phyloP scores from a whole-genome alignment of 495 filamentous ascomycete species.

The Saxophila tyrrhenica region DNA sequence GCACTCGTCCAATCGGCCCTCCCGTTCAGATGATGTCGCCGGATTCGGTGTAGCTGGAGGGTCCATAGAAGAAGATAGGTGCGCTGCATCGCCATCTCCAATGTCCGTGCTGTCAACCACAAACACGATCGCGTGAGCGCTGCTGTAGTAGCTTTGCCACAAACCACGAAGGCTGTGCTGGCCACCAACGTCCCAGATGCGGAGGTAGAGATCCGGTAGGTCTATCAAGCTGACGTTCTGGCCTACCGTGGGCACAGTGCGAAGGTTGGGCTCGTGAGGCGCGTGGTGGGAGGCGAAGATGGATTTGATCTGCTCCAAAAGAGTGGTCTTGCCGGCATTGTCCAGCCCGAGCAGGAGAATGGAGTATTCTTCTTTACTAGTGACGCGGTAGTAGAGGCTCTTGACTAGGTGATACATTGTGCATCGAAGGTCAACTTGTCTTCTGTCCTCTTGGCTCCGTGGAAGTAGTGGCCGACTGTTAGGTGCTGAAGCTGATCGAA shows the following conservation, averaged over 20 bases:
- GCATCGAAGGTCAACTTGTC: background rate
- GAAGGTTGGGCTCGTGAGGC: slow-evolving; percentile 37
- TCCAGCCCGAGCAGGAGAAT: slow-evolving; percentile 94
- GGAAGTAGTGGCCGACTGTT: background rate
- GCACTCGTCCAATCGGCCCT: slow-evolving; percentile 73
- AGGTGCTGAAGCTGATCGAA: too few relatives aligned
- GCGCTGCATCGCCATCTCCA: slow-evolving; percentile 55
- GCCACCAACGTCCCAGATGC: slow-evolving; percentile 96
- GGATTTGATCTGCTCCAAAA: slow-evolving; percentile 90
- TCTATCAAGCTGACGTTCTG: slow-evolving; percentile 90
- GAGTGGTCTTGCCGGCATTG: slow-evolving; percentile 96
- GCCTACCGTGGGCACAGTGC: slow-evolving; percentile 91
- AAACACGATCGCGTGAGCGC: slow-evolving; percentile 93
- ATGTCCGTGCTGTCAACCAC: slow-evolving; percentile 91
- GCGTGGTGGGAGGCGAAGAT: slow-evolving; percentile 55
- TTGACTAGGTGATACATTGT: slow-evolving; percentile 94
- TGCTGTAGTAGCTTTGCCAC: slow-evolving; percentile 91
- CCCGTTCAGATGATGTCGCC: slow-evolving; percentile 32
- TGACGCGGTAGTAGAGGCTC: slow-evolving; percentile 84
- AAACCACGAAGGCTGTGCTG: slow-evolving; percentile 79
- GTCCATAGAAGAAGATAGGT: slow-evolving; percentile 8
- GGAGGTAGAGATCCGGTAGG: slow-evolving; percentile 84
- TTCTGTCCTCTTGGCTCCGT: background rate
- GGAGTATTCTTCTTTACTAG: slow-evolving; percentile 97
- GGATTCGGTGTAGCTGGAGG: slow-evolving; percentile 1